Conservation (phyloP, 495 filamentous ascomycete species). For the Tuber borchii region DNA sequence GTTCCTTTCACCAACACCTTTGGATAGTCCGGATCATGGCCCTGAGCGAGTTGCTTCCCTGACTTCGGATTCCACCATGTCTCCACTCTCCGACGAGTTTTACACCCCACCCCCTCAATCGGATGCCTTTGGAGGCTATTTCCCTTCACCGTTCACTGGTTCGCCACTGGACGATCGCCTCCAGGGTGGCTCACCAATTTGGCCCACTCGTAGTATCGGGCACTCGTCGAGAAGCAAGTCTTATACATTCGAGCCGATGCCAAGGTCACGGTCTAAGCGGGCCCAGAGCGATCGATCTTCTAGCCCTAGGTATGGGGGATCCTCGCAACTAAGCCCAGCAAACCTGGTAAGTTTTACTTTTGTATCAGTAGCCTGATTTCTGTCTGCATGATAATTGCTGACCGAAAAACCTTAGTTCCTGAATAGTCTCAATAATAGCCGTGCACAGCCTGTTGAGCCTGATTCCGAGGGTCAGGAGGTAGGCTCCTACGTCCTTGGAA, state of each 20-base stretch:
- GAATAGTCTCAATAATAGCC: slow-evolving; percentile 28
- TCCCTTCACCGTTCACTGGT: slow-evolving; percentile 12
- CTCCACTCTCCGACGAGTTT: slow-evolving; percentile 48
- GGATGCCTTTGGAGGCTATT: slow-evolving; percentile 31
- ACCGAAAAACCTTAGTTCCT: slow-evolving; percentile 59
- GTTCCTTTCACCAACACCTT: background rate
- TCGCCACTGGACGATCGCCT: slow-evolving; percentile 25
- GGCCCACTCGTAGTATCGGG: slow-evolving; percentile 19
- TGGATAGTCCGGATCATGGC: slow-evolving; percentile 11
- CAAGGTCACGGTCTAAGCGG: slow-evolving; percentile 36
- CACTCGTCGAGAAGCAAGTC: slow-evolving; percentile 29
- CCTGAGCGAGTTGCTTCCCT: slow-evolving; percentile 48
- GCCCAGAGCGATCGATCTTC: slow-evolving; percentile 47
- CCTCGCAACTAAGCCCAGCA: slow-evolving; percentile 46
- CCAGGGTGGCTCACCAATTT: slow-evolving; percentile 22
- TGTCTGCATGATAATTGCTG: slow-evolving; percentile 49
- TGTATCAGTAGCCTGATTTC: slow-evolving; percentile 43
- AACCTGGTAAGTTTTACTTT: slow-evolving; percentile 48
- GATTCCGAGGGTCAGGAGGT: slow-evolving; percentile 71
- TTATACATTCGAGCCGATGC: slow-evolving; percentile 20
- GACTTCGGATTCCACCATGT: slow-evolving; percentile 52
- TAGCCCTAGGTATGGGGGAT: slow-evolving; percentile 46
- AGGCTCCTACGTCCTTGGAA: slow-evolving; percentile 65
- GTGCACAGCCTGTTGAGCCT: slow-evolving; percentile 50
- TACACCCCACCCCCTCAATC: slow-evolving; percentile 22